These are phyloP conservation scores for Geotrichum europaeum DNA, from an alignment of 1,139 yeast species.

Conservation along the genomic window DNA sequence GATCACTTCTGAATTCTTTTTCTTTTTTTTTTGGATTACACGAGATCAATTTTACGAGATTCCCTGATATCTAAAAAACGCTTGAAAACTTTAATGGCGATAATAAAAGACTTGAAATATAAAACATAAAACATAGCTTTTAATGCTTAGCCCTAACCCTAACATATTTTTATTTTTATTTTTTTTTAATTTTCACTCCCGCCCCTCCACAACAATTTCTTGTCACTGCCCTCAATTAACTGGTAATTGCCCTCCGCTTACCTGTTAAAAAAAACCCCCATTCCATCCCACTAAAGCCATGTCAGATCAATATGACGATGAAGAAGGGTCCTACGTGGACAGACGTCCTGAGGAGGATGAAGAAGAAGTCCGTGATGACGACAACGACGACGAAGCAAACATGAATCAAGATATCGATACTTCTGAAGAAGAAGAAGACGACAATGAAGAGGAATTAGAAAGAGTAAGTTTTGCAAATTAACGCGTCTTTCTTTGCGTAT, in stretches of 20 bases:
- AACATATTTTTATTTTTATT: not conserved
- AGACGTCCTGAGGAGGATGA: constrained; percentile 4
- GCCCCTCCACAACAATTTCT: constrained; percentile 2
- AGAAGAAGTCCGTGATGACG: constrained; percentile 16
- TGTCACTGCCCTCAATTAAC: not conserved
- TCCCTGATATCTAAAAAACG: not conserved
- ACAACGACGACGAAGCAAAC: constrained; percentile 19
- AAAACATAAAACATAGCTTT: not conserved
- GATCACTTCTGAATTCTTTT: too few relatives aligned
- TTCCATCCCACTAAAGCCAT: constrained; percentile 3
- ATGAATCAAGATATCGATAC: constrained; percentile 27
- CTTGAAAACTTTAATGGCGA: not conserved
- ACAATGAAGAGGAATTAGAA: constrained; percentile 41
- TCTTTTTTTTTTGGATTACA: too few relatives aligned
- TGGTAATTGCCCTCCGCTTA: constrained; percentile 1
- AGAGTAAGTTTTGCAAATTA: constrained; percentile 24
- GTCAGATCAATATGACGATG: constrained; percentile 18
- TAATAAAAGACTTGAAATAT: not conserved
- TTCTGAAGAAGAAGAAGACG: constrained; percentile 41
- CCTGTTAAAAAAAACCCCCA: not conserved
- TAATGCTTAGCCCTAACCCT: not conserved
- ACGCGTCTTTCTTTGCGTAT: not conserved
- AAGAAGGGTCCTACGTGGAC: constrained; percentile 9
- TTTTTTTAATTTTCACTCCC: constrained; percentile 1
- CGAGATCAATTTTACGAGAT: too few relatives aligned